These are phyloP conservation scores for Colletotrichum sp. DNA, from an alignment of 2,329 filamentous ascomycete species.

Conservation along the genomic window DNA sequence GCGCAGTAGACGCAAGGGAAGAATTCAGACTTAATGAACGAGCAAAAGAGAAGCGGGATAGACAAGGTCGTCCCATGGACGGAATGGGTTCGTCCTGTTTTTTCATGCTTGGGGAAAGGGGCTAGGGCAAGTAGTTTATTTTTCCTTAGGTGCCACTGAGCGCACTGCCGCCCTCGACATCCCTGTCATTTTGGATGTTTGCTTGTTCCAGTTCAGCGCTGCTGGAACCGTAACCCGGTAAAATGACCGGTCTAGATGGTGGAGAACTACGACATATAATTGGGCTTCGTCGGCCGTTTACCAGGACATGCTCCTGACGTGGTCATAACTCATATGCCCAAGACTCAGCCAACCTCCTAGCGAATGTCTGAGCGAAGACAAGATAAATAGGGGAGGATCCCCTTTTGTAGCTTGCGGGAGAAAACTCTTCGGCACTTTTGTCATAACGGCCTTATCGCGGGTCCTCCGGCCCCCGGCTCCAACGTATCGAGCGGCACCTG, in stretches of 20 bases:
- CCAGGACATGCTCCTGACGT: background rate
- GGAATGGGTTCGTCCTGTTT: background rate
- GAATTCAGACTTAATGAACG: background rate
- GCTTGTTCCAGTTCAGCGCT: background rate
- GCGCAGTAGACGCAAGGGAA: background rate
- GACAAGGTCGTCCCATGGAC: constrained; percentile 19
- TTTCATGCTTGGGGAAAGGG: background rate
- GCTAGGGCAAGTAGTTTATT: constrained; percentile 11
- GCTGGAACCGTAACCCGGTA: background rate
- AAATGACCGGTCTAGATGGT: background rate
- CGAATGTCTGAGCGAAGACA: background rate
- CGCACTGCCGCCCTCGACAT: background rate
- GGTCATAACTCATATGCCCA: background rate
- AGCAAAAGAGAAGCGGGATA: background rate
- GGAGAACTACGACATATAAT: background rate
- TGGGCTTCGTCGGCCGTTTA: background rate
- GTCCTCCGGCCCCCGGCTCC: background rate
- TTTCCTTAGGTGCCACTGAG: background rate
- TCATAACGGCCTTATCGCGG: background rate
- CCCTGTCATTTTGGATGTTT: background rate
- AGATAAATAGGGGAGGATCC: background rate
- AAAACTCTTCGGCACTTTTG: background rate
- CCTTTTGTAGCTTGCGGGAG: background rate
- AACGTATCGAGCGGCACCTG: background rate
- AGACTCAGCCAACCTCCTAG: background rate